These are phyloP conservation scores for Plasmodiophora brassicae DNA, from an alignment of 208 protist species.

Conservation along the genomic window DNA sequence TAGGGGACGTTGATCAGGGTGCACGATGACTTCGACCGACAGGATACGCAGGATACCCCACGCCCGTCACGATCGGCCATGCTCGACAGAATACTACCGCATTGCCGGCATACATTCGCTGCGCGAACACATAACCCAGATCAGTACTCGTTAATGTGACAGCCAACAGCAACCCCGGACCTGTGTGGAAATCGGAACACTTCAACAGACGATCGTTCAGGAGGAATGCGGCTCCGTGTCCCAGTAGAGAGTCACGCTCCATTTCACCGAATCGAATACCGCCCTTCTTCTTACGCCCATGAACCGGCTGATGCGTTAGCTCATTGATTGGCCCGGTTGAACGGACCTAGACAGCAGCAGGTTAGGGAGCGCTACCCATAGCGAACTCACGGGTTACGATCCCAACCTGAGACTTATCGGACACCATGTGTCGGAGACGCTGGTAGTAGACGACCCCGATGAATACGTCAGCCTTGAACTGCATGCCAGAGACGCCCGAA, in stretches of 20 bases:
- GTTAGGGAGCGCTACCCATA: not conserved
- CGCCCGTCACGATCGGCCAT: not conserved
- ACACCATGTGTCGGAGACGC: slow-evolving; percentile 98
- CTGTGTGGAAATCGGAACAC: slow-evolving; percentile 47
- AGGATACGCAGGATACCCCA: not conserved
- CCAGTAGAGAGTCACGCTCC: slow-evolving; percentile 98
- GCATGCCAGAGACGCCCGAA: slow-evolving; percentile 77
- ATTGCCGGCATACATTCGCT: not conserved
- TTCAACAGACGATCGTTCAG: slow-evolving; percentile 93
- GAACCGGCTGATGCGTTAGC: slow-evolving; percentile 96
- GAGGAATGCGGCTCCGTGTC: slow-evolving; percentile 96
- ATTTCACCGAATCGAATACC: slow-evolving; percentile 99
- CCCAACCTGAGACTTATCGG: slow-evolving; percentile 98
- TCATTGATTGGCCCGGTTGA: slow-evolving; percentile 82
- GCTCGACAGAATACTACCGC: not conserved
- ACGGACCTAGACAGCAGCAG: slow-evolving; percentile 61
- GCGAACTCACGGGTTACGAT: not conserved
- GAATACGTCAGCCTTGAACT: slow-evolving; percentile 55
- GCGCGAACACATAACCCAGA: not conserved
- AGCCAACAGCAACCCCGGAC: not conserved
- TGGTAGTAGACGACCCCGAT: slow-evolving; percentile 96
- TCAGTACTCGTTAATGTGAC: not conserved
- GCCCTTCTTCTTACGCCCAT: slow-evolving; percentile 78
- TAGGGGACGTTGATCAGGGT: slow-evolving; percentile 56
- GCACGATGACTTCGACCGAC: not conserved